phyloP scores from a whole-genome alignment of 495 filamentous ascomycete genomes.

The Podospora didyma region DNA sequence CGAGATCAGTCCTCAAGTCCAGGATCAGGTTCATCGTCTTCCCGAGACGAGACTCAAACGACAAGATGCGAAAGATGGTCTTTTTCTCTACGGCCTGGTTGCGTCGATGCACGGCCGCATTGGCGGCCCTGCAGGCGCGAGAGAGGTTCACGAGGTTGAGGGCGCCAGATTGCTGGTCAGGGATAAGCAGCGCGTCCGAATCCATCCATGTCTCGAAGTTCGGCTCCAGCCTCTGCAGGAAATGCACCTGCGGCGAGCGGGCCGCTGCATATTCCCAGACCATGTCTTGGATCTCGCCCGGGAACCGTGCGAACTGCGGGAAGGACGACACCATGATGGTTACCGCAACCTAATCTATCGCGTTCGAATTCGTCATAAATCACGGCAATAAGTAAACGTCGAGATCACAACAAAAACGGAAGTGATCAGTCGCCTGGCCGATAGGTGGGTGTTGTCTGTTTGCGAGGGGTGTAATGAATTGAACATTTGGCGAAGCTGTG shows the following conservation, averaged over 20 bases:
- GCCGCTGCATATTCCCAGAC: conserved; percentile 22
- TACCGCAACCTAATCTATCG: no score
- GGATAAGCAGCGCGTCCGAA: conserved; percentile 17
- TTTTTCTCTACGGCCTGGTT: background rate
- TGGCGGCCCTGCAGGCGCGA: conserved; percentile 16
- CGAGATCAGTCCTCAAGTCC: conserved; percentile 15
- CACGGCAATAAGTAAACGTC: no score
- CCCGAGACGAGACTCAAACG: background rate
- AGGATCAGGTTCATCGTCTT: conserved; percentile 9
- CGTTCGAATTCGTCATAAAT: no score
- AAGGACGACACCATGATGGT: conserved; percentile 4
- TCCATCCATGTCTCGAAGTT: conserved; percentile 7
- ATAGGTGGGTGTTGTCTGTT: no score
- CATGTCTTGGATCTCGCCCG: conserved; percentile 20
- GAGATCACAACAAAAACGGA: no score
- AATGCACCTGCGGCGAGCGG: conserved; percentile 17
- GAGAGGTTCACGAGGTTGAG: conserved; percentile 14
- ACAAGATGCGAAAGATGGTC: conserved; percentile 12
- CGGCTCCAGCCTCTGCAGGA: conserved; percentile 24
- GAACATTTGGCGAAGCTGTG: no score
- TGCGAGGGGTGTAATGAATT: no score
- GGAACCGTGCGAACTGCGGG: conserved; percentile 17
- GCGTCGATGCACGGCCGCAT: conserved; percentile 13
- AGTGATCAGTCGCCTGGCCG: no score
- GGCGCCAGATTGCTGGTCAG: conserved; percentile 28